A percentile compares a stretch with the other conserved stretches of the same genome.
phyloP scores from a whole-genome alignment of 83 land plant species.

The Picea abies region DNA sequence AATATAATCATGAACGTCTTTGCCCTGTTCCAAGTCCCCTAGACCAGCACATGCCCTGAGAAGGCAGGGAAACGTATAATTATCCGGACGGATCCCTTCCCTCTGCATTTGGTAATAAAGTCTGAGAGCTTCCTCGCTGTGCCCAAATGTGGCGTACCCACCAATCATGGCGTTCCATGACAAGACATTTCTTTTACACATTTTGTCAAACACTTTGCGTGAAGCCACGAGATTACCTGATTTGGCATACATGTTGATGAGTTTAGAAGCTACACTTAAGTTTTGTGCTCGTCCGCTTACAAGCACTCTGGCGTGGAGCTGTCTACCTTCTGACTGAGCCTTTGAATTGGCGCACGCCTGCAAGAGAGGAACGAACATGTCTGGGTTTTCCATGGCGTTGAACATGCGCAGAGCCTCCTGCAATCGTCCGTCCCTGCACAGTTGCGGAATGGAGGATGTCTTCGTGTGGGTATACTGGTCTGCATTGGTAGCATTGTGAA shows the following conservation, averaged over 20 bases:
- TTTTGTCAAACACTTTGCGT: too few relatives aligned
- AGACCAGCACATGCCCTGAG: slow-evolving; percentile 51
- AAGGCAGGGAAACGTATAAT: slow-evolving; percentile 42
- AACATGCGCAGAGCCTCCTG: slow-evolving; percentile 1
- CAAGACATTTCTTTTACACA: slow-evolving; percentile 38
- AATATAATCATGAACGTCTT: slow-evolving; percentile 21
- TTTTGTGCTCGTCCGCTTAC: slow-evolving; percentile 26
- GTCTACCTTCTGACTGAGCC: slow-evolving; percentile 30
- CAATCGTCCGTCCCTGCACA: neutral
- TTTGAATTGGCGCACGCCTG: slow-evolving; percentile 56
- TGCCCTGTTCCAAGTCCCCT: slow-evolving; percentile 24
- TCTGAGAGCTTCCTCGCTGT: slow-evolving; percentile 33
- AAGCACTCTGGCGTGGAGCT: slow-evolving; percentile 41
- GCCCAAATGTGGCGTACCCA: slow-evolving; percentile 40
- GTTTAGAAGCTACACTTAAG: slow-evolving; percentile 41
- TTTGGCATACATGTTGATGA: too few relatives aligned
- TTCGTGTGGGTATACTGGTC: too few relatives aligned
- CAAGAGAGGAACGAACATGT: slow-evolving; percentile 44
- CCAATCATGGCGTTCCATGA: slow-evolving; percentile 68
- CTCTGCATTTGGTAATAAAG: slow-evolving; percentile 45
- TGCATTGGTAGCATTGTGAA: too few relatives aligned
- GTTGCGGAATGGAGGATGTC: neutral
- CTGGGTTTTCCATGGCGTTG: slow-evolving; percentile 16
- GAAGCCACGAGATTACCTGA: too few relatives aligned
- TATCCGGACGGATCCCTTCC: slow-evolving; percentile 47